Evolutionary conservation across 148 eudicot genomes (phyloP).

Genomic region (Diospyros kaki): DNA sequence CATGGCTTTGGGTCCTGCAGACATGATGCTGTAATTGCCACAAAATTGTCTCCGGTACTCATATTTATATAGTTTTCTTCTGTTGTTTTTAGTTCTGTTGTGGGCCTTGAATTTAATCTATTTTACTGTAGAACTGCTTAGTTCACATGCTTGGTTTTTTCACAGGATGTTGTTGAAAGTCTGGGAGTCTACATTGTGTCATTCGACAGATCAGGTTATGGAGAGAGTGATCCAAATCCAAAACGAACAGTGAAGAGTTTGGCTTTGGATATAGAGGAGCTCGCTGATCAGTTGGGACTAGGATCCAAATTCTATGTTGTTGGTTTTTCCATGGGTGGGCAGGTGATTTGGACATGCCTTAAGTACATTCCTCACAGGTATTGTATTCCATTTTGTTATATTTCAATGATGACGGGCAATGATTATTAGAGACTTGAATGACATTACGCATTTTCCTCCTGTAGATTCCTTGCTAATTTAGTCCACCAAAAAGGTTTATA

Average conservation of each 20-base stretch:
- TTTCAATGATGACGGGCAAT: no score
- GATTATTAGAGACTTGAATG: no score
- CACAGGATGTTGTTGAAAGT: conserved; percentile 37
- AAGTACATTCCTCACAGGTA: conserved; percentile 86
- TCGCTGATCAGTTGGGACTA: conserved; percentile 66
- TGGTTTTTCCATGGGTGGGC: conserved; percentile 77
- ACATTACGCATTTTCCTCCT: no score
- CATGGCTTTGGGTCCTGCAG: conserved; percentile 70
- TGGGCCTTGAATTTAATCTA: background rate
- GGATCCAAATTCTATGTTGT: conserved; percentile 64
- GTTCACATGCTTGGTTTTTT: background rate
- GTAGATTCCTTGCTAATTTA: no score
- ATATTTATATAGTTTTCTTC: conserved; percentile 1
- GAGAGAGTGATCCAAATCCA: conserved; percentile 82
- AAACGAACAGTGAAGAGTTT: conserved; percentile 42
- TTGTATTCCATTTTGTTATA: no score
- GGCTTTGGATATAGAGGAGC: conserved; percentile 68
- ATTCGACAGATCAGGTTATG: conserved; percentile 74
- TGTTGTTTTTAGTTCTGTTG: background rate
- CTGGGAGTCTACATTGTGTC: conserved; percentile 56
- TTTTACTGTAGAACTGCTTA: background rate
- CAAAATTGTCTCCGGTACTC: conserved; percentile 51
- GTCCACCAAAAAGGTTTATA: no score
- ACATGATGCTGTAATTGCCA: conserved; percentile 51
- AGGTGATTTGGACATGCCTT: conserved; percentile 53